Evolutionary conservation across 306 rosid species (phyloP), one percentile per base, ranked within the genome.

Genomic region (Comarum palustre): DNA sequence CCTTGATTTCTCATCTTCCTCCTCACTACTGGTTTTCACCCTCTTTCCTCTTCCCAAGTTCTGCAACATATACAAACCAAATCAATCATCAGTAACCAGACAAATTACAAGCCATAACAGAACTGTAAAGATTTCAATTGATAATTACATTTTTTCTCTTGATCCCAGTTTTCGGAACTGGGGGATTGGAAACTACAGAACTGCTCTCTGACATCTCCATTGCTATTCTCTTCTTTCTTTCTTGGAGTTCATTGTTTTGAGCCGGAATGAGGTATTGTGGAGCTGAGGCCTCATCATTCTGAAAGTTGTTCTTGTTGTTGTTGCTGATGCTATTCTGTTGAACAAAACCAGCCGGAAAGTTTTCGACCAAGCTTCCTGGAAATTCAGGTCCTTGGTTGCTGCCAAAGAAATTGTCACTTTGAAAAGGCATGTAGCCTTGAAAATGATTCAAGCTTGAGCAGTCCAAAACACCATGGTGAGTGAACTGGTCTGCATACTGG

Each of bases 41-140:
- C 87, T 84, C 82, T 91, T 91, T 47, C 85, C 96, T 83, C 86
- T 90, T 68, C 89, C 88, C 31, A 71, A 81, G 43, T 75, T 77
- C 99, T 94, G 84, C 63, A 80, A 77, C 31, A 41, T 8, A 20
- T 0, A 27, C 34, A 34, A 41, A 19, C 27, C 75, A 67, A 55
- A 55, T 24, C 9, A 52, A 43, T 32, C 43, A 24, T 38, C 10
- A 4, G 8, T 32, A 4, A 19, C 42, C 24, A 31, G 29, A 9
- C 4, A 24, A 75, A 5, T 24, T n/a, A 4, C 67, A 41, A 29
- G 67, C 0, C 22, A 32, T 36, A 22, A 22, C 13, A 31, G 64
- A 68, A 48, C 11, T 31, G 10, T 50, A 32, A 61, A 54, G 7
- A 15, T 52, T 38, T 16, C n/a, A 19, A 78, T 51, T 7, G 29